These are phyloP conservation scores for Aciculosporium take DNA, from an alignment of 2,329 filamentous ascomycete species.

Conservation along the genomic window DNA sequence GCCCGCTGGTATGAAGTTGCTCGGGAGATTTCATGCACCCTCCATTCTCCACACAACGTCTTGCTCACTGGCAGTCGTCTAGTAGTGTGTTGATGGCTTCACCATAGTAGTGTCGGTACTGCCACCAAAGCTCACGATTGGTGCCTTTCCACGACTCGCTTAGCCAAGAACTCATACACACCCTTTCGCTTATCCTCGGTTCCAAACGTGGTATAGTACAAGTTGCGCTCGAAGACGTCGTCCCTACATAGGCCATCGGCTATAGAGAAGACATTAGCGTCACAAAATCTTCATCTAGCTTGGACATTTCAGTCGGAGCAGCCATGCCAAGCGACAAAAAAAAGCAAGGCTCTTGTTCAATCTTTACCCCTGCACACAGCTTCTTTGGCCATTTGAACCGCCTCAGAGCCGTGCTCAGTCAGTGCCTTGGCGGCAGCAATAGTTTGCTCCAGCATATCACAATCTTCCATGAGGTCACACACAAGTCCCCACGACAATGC, in stretches of 20 bases:
- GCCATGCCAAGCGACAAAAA: neutral
- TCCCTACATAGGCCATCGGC: constrained; percentile 15
- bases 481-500: constrained; percentile 14
- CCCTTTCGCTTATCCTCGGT: constrained; percentile 17
- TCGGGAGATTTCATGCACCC: neutral
- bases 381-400: constrained; percentile 16
- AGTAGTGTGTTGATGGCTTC: neutral
- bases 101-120: too few relatives aligned
- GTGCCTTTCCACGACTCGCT: constrained; percentile 5
- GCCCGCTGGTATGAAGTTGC: neutral
- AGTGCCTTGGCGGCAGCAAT: constrained; percentile 13
- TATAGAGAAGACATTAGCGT: constrained; percentile 5
- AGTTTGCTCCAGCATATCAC: constrained; percentile 13
- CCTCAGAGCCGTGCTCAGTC: constrained; percentile 12
- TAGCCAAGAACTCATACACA: constrained; percentile 16
- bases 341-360: neutral
- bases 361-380: constrained; percentile 16
- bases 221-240: constrained; percentile 19
- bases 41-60: neutral
- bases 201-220: constrained; percentile 23
- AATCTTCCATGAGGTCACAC: constrained; percentile 14
- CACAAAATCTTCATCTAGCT: neutral
- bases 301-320: neutral
- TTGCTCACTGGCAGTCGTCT: constrained; percentile 5
- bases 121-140: too few relatives aligned